Conservation (phyloP, 768 basidiomycete species). For the Auricularia sp. region DNA sequence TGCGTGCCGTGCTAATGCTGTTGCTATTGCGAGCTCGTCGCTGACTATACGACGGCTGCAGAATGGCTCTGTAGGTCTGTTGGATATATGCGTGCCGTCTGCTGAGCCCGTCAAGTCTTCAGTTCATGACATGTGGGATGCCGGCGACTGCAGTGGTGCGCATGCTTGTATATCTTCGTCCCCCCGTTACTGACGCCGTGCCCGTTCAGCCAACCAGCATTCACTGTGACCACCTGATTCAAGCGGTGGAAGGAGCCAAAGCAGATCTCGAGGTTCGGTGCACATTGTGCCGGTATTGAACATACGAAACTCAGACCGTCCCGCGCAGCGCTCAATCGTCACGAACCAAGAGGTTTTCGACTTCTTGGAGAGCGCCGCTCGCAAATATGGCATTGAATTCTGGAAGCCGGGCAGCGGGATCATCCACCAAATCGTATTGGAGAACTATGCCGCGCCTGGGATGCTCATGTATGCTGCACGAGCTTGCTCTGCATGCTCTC, state of each 20-base stretch:
- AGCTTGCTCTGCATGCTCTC: neutral
- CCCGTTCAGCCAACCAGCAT: slow-evolving; percentile 56
- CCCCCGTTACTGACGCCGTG: neutral
- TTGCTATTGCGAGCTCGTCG: slow-evolving; percentile 4
- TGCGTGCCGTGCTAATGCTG: slow-evolving; percentile 31
- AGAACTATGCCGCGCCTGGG: slow-evolving; percentile 94
- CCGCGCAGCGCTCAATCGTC: slow-evolving; percentile 60
- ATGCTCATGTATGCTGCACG: slow-evolving; percentile 66
- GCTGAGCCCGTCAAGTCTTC: slow-evolving; percentile 39
- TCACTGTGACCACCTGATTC: slow-evolving; percentile 97
- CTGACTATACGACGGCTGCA: slow-evolving; percentile 19
- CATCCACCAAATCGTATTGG: slow-evolving; percentile 96
- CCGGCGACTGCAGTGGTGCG: slow-evolving; percentile 59
- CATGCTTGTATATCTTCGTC: slow-evolving; percentile 6
- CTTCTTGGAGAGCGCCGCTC: slow-evolving; percentile 85
- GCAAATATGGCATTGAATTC: slow-evolving; percentile 64
- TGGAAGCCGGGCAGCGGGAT: slow-evolving; percentile 70
- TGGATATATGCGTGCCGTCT: neutral
- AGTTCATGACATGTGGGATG: slow-evolving; percentile 97
- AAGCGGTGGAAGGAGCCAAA: slow-evolving; percentile 82
- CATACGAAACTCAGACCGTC: neutral
- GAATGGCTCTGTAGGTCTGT: slow-evolving; percentile 68
- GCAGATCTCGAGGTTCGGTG: slow-evolving; percentile 64
- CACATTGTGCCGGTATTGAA: neutral
- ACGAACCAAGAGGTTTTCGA: slow-evolving; percentile 96